phyloP scores from a whole-genome alignment of 371 early-diverging fungal species.

The Mortierella sp. region DNA sequence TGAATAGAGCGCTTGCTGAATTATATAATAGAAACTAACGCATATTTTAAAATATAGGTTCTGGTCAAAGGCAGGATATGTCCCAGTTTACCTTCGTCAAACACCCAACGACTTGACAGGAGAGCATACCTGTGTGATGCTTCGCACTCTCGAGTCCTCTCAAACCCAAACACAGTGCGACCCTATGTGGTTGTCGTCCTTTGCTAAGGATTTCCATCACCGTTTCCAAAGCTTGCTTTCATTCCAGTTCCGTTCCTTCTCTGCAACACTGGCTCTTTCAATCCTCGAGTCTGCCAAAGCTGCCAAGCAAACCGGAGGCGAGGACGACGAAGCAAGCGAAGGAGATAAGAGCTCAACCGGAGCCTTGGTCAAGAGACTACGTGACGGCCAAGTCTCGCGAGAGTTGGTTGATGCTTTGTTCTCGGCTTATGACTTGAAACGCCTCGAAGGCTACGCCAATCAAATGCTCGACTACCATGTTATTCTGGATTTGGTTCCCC shows the following conservation, averaged over 20 bases:
- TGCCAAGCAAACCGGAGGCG: constrained; percentile 54
- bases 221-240: constrained; percentile 90
- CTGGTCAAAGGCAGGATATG: constrained; percentile 95
- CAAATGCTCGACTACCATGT: constrained; percentile 98
- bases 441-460: constrained; percentile 94
- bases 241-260: constrained; percentile 90
- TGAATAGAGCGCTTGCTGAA: not conserved
- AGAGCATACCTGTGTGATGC: constrained; percentile 97
- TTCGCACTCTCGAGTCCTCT: constrained; percentile 77
- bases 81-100: constrained; percentile 97
- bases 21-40: not conserved
- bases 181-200: constrained; percentile 80
- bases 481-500: constrained; percentile 92
- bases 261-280: constrained; percentile 83
- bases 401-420: constrained; percentile 73
- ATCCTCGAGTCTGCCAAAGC: constrained; percentile 82
- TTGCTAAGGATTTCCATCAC: constrained; percentile 88
- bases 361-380: constrained; percentile 29
- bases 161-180: constrained; percentile 67
- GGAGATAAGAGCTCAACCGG: constrained; percentile 25
- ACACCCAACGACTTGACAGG: constrained; percentile 98
- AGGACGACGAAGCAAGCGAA: constrained; percentile 30
- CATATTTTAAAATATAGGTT: constrained; percentile 62
- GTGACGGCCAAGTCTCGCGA: constrained; percentile 57
- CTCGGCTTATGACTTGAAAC: constrained; percentile 92